Base-by-base conservation (phyloP, 768 basidiomycete species). In the Melanogaster broomeanus region DNA sequence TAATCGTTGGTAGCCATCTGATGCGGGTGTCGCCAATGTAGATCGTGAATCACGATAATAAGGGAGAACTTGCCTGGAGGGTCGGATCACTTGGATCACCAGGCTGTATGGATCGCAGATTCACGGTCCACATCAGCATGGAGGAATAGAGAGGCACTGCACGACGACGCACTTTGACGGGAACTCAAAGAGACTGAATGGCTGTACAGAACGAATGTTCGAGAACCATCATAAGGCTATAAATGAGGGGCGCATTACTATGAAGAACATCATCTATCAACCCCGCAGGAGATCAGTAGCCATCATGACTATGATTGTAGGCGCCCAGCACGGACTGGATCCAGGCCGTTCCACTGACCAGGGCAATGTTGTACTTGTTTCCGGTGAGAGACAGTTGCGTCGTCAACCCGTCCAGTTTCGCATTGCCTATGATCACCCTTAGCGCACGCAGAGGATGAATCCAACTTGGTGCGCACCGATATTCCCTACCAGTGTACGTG, bases 1-100 rank as follows among this genome's bases (percentile, higher is more conserved):
- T 82, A 31, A 86, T 82, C 18, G 77, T 78, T 4, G 85, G 82
- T 15, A 87, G 71, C 83, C 84, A 87, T 64, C 76, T 80, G 45
- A 3, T 42, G 11, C 8, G 33, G 15, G 21, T 15, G 30, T 42
- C 38, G 37, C 25, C 5, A 38, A 12, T 5, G 16, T 12, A 21
- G 4, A 47, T 5, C n/a, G n/a, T n/a, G n/a, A n/a, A n/a, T n/a
- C n/a, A n/a, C n/a, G 35, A 21, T 6, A 34, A 10, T 22, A 40
- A 15, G 42, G n/a, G n/a, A 18, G 42, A 27, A 52, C 69, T 51
- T 57, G 77, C 80, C 76, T 75, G 4, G 84, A 85, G 5, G 85
- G 85, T 18, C 79, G 75, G 56, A 85, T 77, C 41, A 74, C 76
- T 64, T 85, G 84, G 22, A 85, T 68, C 6, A 84, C 77, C 9